Evolutionary conservation across 2,329 filamentous ascomycete genomes (phyloP), one percentile per base, ranked within the genome.

Genomic region (Calonectria pseudoreteaudii): DNA sequence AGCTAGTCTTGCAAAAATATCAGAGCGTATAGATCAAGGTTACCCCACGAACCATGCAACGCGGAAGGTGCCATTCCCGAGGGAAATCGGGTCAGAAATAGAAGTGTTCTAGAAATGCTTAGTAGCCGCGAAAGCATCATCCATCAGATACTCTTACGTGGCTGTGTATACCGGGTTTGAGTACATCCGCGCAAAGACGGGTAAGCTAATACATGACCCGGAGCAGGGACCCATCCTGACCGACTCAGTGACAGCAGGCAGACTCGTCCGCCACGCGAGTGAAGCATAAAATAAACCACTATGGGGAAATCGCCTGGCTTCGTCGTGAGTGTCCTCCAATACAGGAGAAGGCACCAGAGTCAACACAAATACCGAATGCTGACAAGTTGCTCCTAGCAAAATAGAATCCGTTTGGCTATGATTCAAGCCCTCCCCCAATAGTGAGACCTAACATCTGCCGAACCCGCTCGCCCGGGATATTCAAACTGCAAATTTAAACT

Each of bases 281-380:
- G 44, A 69, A 10, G 49, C 14, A 68, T 71, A 44, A 44, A 50
- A 64, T 16, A 8, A 38, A 6, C n/a, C 53, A 93, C 82, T n/a
- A n/a, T n/a, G n/a, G n/a, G n/a, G n/a, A n/a, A n/a, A n/a, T n/a
- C n/a, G n/a, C n/a, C n/a, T n/a, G n/a, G n/a, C n/a, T n/a, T n/a
- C n/a, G n/a, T n/a, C n/a, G n/a, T n/a, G n/a, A n/a, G n/a, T n/a
- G n/a, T n/a, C n/a, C n/a, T n/a, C n/a, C n/a, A n/a, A n/a, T n/a
- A n/a, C n/a, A n/a, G n/a, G n/a, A n/a, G n/a, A n/a, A n/a, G n/a
- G n/a, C n/a, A n/a, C n/a, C n/a, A n/a, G n/a, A n/a, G n/a, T n/a
- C n/a, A n/a, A n/a, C n/a, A n/a, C n/a, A n/a, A n/a, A n/a, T n/a
- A n/a, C n/a, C n/a, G n/a, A n/a, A n/a, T n/a, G n/a, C n/a, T n/a